Conservation (phyloP, 2,329 filamentous ascomycete genomes). For the Aspergillus pseudotamarii region DNA sequence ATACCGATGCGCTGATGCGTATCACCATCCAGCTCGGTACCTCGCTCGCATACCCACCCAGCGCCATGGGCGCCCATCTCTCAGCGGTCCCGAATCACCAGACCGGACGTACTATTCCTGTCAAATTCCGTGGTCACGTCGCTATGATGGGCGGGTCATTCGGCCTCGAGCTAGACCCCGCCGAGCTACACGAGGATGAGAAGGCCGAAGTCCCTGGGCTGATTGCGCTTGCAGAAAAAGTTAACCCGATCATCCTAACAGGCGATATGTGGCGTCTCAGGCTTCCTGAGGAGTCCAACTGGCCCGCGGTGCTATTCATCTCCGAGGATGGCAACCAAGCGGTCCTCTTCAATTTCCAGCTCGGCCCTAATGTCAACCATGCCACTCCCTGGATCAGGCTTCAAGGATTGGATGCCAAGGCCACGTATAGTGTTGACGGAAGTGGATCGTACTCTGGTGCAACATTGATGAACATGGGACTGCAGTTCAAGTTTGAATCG, state of each 20-base stretch:
- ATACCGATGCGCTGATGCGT: slow-evolving; percentile 65
- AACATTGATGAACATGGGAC: slow-evolving; percentile 64
- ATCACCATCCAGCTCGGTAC: slow-evolving; percentile 67
- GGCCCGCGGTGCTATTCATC: slow-evolving; percentile 64
- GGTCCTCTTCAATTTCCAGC: slow-evolving; percentile 64
- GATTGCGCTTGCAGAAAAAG: slow-evolving; percentile 56
- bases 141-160: slow-evolving; percentile 71
- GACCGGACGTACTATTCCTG: slow-evolving; percentile 58
- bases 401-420: slow-evolving; percentile 58
- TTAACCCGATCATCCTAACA: slow-evolving; percentile 62
- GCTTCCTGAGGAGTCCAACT: slow-evolving; percentile 62
- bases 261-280: slow-evolving; percentile 64
- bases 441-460: slow-evolving; percentile 58
- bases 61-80: slow-evolving; percentile 67
- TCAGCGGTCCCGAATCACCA: slow-evolving; percentile 63
- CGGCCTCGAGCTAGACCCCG: slow-evolving; percentile 65
- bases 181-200: slow-evolving; percentile 55
- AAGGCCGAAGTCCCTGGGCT: slow-evolving; percentile 56
- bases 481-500: slow-evolving; percentile 55
- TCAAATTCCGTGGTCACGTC: slow-evolving; percentile 65
- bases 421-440: slow-evolving; percentile 58
- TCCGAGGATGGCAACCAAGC: slow-evolving; percentile 53
- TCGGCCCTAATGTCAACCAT: slow-evolving; percentile 57
- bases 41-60: slow-evolving; percentile 63
- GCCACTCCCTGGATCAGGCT: slow-evolving; percentile 56